Evolutionary conservation across 2,329 filamentous ascomycete species (phyloP).

Genomic region (Trichoderma sp.): DNA sequence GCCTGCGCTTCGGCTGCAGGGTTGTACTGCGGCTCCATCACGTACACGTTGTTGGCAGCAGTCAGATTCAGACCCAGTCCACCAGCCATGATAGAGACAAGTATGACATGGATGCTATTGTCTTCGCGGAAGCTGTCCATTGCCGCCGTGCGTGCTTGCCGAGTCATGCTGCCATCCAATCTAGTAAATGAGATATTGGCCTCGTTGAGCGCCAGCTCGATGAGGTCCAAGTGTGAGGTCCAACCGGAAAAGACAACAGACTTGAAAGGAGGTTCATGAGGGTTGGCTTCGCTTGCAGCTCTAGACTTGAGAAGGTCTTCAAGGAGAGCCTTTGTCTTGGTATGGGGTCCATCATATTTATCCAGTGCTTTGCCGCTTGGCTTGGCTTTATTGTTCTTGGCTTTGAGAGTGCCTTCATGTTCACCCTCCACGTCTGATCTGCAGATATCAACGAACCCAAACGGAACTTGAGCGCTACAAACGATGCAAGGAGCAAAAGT

Average conservation of each 20-base stretch:
- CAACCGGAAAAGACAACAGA: conserved; percentile 96
- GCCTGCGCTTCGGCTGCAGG: conserved; percentile 96
- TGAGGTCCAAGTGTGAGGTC: conserved; percentile 92
- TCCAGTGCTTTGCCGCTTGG: conserved; percentile 58
- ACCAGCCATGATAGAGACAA: conserved; percentile 90
- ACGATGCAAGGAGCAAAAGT: conserved; percentile 62
- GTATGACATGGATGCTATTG: conserved; percentile 70
- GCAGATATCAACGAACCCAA: conserved; percentile 68
- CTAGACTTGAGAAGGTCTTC: conserved; percentile 69
- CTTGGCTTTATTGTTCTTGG: conserved; percentile 33
- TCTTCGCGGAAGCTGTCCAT: conserved; percentile 79
- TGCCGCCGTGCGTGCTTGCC: conserved; percentile 70
- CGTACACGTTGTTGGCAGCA: conserved; percentile 83
- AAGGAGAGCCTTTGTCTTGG: conserved; percentile 83
- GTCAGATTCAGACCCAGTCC: conserved; percentile 92
- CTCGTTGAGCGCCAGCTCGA: conserved; percentile 75
- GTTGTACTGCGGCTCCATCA: conserved; percentile 99
- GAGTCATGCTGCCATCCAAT: conserved; percentile 88
- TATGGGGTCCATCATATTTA: conserved; percentile 82
- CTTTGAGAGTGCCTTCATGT: conserved; percentile 53
- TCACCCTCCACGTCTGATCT: conserved; percentile 60
- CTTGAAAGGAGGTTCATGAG: conserved; percentile 75
- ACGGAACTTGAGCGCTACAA: conserved; percentile 65
- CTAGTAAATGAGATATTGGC: conserved; percentile 70
- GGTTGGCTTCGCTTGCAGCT: conserved; percentile 60